phyloP scores from a whole-genome alignment of 306 rosid genomes.

The Quercus dentata region DNA sequence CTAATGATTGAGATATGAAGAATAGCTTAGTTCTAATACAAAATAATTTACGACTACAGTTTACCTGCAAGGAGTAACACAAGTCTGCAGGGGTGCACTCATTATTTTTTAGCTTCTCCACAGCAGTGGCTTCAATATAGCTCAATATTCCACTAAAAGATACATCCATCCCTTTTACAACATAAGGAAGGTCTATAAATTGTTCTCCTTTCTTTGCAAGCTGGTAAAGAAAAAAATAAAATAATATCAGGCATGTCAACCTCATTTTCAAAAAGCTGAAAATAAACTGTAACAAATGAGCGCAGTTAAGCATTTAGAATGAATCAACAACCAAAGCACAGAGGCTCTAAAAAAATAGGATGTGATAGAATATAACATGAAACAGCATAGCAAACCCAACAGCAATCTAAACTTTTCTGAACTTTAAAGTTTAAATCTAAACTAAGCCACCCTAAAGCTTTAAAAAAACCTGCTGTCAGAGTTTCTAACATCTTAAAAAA shows the following conservation, averaged over 20 bases:
- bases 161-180: conserved; percentile 93
- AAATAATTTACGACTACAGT: not conserved
- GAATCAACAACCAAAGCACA: not conserved
- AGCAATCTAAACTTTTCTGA: too few relatives aligned
- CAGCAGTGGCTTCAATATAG: conserved; percentile 84
- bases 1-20: not conserved
- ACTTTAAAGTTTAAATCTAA: too few relatives aligned
- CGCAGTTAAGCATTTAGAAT: not conserved
- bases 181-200: conserved; percentile 84
- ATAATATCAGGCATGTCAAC: conserved; percentile 6
- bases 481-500: too few relatives aligned
- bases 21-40: conserved; percentile 11
- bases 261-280: not conserved
- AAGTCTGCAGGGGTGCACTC: conserved; percentile 94
- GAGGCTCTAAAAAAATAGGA: not conserved
- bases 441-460: too few relatives aligned
- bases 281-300: too few relatives aligned
- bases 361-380: not conserved
- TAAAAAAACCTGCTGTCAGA: too few relatives aligned
- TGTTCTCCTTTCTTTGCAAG: conserved; percentile 86
- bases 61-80: conserved; percentile 92
- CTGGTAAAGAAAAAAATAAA: conserved; percentile 33
- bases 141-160: conserved; percentile 90
- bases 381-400: not conserved
- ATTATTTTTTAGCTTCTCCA: conserved; percentile 62